phyloP scores from a whole-genome alignment of 768 basidiomycete genomes.

The Pleurotus tuber-regium region DNA sequence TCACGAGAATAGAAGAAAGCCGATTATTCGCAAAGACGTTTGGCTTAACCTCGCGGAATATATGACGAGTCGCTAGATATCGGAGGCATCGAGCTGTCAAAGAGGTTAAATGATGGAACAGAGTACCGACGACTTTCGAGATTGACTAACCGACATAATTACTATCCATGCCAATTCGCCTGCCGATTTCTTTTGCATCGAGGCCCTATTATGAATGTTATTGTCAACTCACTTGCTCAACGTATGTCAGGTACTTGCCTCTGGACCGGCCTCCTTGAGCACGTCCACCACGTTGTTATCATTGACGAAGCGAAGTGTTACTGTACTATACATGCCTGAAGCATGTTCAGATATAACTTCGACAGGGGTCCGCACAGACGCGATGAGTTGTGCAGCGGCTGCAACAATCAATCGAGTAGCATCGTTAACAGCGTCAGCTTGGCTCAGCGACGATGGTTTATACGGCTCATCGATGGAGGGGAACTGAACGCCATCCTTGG shows the following conservation, averaged over 20 bases:
- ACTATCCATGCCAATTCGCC: conserved; percentile 23
- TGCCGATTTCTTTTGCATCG: conserved; percentile 34
- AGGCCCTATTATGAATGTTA: conserved; percentile 25
- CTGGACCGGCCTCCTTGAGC: conserved; percentile 35
- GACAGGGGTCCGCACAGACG: conserved; percentile 18
- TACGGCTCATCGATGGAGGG: conserved; percentile 17
- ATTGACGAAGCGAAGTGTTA: neutral
- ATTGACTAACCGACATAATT: conserved; percentile 28
- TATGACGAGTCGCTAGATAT: conserved; percentile 34
- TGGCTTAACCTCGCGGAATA: conserved; percentile 34
- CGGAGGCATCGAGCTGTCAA: conserved; percentile 33
- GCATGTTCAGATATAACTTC: conserved; percentile 11
- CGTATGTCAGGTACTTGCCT: conserved; percentile 17
- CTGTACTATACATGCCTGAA: conserved; percentile 9
- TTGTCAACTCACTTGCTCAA: neutral
- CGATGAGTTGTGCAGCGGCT: conserved; percentile 22
- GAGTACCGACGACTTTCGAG: neutral
- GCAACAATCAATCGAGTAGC: conserved; percentile 16
- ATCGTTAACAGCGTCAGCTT: conserved; percentile 9
- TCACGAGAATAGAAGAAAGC: conserved; percentile 32
- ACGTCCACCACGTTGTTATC: conserved; percentile 33
- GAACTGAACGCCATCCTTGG: neutral
- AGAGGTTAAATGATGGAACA: neutral
- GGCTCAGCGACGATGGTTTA: neutral
- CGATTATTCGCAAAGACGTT: conserved; percentile 38